phyloP scores from a whole-genome alignment of 768 basidiomycete species.

The Tephrocybe sp. region DNA sequence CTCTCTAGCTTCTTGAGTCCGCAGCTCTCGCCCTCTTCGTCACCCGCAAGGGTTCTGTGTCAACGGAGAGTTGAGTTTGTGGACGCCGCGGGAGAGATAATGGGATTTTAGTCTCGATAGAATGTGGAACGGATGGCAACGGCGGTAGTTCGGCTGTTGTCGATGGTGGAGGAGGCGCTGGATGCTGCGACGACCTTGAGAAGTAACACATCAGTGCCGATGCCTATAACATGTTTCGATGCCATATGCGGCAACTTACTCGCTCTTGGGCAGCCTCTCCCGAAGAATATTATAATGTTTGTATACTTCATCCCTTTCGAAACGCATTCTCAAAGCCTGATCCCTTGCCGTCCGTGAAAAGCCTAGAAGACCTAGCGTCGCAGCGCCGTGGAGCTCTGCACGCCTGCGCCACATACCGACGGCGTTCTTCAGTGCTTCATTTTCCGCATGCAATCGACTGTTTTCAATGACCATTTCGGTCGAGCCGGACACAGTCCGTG shows the following conservation, averaged over 20 bases:
- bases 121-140: conserved; percentile 6
- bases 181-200: neutral
- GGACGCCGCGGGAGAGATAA: conserved; percentile 4
- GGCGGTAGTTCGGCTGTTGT: conserved; percentile 4
- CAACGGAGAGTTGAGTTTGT: neutral
- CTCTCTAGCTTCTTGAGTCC: neutral
- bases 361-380: conserved; percentile 45
- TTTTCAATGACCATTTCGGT: conserved; percentile 31
- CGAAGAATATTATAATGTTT: conserved; percentile 25
- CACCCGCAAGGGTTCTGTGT: conserved; percentile 1
- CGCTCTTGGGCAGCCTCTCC: conserved; percentile 8
- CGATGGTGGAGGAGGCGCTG: conserved; percentile 4
- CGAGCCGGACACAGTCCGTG: conserved; percentile 13
- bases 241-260: conserved; percentile 8
- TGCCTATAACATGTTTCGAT: neutral
- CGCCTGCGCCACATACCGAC: conserved; percentile 48
- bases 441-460: conserved; percentile 42
- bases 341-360: conserved; percentile 42
- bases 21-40: conserved; percentile 8
- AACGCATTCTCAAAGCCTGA: conserved; percentile 36
- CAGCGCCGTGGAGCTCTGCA: conserved; percentile 49
- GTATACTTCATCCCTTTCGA: conserved; percentile 38
- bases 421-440: conserved; percentile 38
- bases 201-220: conserved; percentile 1
- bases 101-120: conserved; percentile 1